A percentile compares a stretch with the other conserved stretches of the same genome.
phyloP scores from a whole-genome alignment of 1,284 basidiomycete genomes.

The Pascua sp. region DNA sequence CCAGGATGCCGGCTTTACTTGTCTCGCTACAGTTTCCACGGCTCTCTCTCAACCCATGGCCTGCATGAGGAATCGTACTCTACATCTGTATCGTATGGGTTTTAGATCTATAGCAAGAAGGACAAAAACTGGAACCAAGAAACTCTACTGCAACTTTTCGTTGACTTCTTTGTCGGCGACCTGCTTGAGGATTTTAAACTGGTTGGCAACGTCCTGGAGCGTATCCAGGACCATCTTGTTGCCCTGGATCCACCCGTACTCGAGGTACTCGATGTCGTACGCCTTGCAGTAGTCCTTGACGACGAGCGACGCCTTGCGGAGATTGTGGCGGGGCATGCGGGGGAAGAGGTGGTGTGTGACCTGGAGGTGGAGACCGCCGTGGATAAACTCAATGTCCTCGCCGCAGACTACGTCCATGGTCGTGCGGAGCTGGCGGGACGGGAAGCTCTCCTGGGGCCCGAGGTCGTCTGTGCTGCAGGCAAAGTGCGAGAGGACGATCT shows the following conservation, averaged over 20 bases:
- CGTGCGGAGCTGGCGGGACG: slow-evolving; percentile 88
- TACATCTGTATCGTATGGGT: no score
- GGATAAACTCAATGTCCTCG: slow-evolving; percentile 76
- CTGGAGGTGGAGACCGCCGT: slow-evolving; percentile 90
- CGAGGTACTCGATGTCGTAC: slow-evolving; percentile 78
- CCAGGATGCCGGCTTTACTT: no score
- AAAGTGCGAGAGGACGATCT: slow-evolving; percentile 95
- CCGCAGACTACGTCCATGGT: slow-evolving; percentile 93
- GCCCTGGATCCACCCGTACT: slow-evolving; percentile 83
- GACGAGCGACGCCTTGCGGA: slow-evolving; percentile 71
- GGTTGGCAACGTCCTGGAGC: slow-evolving; percentile 47
- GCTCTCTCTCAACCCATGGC: no score
- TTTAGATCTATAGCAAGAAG: no score
- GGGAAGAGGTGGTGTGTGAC: slow-evolving; percentile 98
- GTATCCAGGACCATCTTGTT: slow-evolving; percentile 46
- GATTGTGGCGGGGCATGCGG: slow-evolving; percentile 88
- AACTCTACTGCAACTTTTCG: slow-evolving; percentile 20
- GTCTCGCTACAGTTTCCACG: no score
- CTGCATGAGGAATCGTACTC: no score
- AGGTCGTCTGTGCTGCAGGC: slow-evolving; percentile 91
- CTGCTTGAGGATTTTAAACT: slow-evolving; percentile 44
- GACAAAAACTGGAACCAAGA: background rate
- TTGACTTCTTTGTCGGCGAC: slow-evolving; percentile 47
- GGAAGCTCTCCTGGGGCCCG: slow-evolving; percentile 85
- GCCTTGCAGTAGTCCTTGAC: slow-evolving; percentile 83